Percentiles rank a stretch among this genome's conserved stretches.
Conservation (phyloP, 2,329 filamentous ascomycete species). For the Penicillium sp. region DNA sequence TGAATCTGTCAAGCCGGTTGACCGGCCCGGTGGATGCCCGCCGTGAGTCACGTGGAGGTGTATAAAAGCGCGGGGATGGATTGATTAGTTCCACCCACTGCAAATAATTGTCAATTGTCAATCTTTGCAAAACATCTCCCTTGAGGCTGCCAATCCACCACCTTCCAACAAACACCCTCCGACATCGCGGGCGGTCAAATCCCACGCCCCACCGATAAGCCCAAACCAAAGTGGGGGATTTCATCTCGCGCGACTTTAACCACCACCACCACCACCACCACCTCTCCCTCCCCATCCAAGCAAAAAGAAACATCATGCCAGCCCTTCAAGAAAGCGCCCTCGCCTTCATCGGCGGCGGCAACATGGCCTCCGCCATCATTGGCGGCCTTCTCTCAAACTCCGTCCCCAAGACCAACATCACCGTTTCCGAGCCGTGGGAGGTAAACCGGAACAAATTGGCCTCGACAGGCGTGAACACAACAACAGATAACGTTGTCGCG, state of each 20-base stretch:
- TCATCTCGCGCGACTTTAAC: neutral
- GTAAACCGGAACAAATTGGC: slow-evolving; percentile 41
- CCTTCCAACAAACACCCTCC: neutral
- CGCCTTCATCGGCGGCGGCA: slow-evolving; percentile 43
- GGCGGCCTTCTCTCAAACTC: slow-evolving; percentile 35
- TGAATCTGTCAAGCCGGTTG: slow-evolving; percentile 6
- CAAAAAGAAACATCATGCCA: slow-evolving; percentile 23
- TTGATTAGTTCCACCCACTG: neutral
- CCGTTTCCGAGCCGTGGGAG: slow-evolving; percentile 41
- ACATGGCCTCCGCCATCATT: slow-evolving; percentile 44
- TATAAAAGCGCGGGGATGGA: neutral
- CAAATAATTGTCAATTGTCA: neutral
- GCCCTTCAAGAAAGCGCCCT: slow-evolving; percentile 38
- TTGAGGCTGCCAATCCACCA: neutral
- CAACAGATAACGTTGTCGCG: slow-evolving; percentile 35
- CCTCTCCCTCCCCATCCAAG: neutral
- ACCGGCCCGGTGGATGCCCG: slow-evolving; percentile 15
- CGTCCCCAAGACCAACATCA: slow-evolving; percentile 37
- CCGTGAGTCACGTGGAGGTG: slow-evolving; percentile 9
- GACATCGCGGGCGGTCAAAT: neutral
- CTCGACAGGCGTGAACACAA: slow-evolving; percentile 34
- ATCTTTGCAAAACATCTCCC: neutral
- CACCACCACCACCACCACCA: neutral
- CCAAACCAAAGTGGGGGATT: slow-evolving; percentile 4
- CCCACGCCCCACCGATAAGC: slow-evolving; percentile 10